phyloP scores from a whole-genome alignment of 371 early-diverging fungal genomes.

The Gilbertella persicaria region DNA sequence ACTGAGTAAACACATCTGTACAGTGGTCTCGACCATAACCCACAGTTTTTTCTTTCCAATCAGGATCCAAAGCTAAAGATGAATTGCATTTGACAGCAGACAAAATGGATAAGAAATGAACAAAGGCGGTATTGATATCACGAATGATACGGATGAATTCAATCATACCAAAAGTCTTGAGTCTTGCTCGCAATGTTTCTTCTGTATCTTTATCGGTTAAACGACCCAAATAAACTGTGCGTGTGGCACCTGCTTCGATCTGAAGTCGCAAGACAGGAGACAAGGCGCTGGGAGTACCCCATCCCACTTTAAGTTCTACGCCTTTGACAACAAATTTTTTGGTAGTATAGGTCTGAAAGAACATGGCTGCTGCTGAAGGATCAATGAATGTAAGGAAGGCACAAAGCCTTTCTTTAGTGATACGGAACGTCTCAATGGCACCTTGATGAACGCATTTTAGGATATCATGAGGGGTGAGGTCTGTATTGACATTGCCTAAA shows the following conservation, averaged over 20 bases:
- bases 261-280: conserved; percentile 37
- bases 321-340: conserved; percentile 41
- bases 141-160: conserved; percentile 68
- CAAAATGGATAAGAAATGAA: conserved; percentile 67
- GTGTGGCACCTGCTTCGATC: conserved; percentile 55
- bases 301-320: conserved; percentile 65
- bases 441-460: conserved; percentile 74
- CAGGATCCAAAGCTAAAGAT: conserved; percentile 44
- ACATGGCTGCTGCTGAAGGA: conserved; percentile 56
- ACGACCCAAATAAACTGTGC: conserved; percentile 76
- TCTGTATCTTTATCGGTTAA: conserved; percentile 57
- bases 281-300: conserved; percentile 67
- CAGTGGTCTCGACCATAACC: conserved; percentile 82
- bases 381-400: conserved; percentile 81
- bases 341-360: conserved; percentile 45
- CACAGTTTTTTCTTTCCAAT: conserved; percentile 55
- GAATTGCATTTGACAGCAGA: conserved; percentile 69
- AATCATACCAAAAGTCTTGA: conserved; percentile 61
- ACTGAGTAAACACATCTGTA: conserved; percentile 28
- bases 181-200: conserved; percentile 49
- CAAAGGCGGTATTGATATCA: conserved; percentile 75
- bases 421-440: conserved; percentile 67
- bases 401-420: conserved; percentile 71
- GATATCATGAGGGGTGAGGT: conserved; percentile 63
- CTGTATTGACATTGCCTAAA: conserved; percentile 67